phyloP scores from a whole-genome alignment of 176 grass and related monocot species.

The Aechmea fasciata region DNA sequence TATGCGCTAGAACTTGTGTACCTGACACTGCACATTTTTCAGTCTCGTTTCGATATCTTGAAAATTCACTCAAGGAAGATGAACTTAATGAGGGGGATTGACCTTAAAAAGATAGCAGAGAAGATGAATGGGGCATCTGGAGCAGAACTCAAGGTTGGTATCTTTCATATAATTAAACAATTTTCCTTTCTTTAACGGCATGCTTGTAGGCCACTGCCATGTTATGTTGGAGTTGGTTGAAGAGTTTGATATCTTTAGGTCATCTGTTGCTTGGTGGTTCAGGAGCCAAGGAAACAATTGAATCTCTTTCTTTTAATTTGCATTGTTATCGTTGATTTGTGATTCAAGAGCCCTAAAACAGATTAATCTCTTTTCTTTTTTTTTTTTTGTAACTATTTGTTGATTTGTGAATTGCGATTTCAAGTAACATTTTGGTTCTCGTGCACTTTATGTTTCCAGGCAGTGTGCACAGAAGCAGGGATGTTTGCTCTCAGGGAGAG shows the following conservation, averaged over 20 bases:
- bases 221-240: too few species aligned
- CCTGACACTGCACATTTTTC: background rate
- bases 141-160: conserved; percentile 68
- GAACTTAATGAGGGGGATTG: conserved; percentile 22
- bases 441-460: conserved; percentile 32
- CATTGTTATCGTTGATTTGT: too few species aligned
- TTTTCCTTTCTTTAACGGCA: background rate
- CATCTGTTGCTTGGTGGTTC: too few species aligned
- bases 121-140: conserved; percentile 78
- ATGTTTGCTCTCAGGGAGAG: conserved; percentile 73
- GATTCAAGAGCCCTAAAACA: too few species aligned
- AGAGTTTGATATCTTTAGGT: too few species aligned
- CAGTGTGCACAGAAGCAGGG: conserved; percentile 65
- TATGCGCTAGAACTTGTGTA: background rate
- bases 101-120: conserved; percentile 60
- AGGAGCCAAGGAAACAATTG: too few species aligned
- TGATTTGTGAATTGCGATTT: too few species aligned
- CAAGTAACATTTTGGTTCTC: background rate
- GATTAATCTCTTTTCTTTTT: too few species aligned
- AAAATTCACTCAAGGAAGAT: conserved; percentile 30
- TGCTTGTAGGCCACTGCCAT: too few species aligned
- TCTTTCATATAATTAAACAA: background rate
- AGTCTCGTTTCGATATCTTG: conserved; percentile 26
- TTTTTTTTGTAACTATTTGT: too few species aligned
- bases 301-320: too few species aligned